phyloP scores from a whole-genome alignment of 208 protist genomes.

The Acanthamoeba polyphaga region DNA sequence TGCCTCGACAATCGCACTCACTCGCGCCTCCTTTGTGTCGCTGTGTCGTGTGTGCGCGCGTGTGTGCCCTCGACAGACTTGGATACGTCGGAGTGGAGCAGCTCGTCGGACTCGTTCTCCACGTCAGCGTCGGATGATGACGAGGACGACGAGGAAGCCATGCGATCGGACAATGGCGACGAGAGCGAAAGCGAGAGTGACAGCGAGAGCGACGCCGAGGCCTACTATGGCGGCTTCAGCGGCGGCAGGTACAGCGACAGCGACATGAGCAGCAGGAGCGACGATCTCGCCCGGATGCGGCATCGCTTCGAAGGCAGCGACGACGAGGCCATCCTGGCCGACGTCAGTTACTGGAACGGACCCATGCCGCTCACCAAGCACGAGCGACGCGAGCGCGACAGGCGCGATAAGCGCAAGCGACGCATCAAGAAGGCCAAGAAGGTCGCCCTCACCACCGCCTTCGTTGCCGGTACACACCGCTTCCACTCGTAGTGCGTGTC shows the following conservation, averaged over 20 bases:
- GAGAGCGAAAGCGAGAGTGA: not conserved
- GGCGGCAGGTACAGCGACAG: not conserved
- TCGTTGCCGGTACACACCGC: not conserved
- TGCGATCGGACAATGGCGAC: not conserved
- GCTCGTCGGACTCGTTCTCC: not conserved
- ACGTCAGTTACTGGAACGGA: slow-evolving; percentile 10
- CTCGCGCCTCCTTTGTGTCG: too few relatives aligned
- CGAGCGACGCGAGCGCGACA: not conserved
- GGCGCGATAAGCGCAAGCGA: not conserved
- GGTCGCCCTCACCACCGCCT: slow-evolving; percentile 48
- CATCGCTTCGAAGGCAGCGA: not conserved
- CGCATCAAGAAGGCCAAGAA: slow-evolving; percentile 29
- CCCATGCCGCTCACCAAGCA: slow-evolving; percentile 40
- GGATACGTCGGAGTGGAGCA: not conserved
- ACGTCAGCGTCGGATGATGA: not conserved
- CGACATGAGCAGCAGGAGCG: not conserved
- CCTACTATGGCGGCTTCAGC: not conserved
- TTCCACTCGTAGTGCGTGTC: not conserved
- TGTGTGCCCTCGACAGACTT: not conserved
- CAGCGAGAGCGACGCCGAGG: not conserved
- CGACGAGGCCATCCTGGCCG: not conserved
- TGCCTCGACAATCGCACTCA: not conserved
- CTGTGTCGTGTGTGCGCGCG: too few relatives aligned
- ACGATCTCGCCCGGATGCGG: not conserved
- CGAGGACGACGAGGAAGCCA: not conserved